Evolutionary conservation across 306 rosid species (phyloP).

Genomic region (peach (Prunus persica)): Prunus_persica_NCBIv2 NC_034014.1:19808001-19808500

Average conservation of each 20-base stretch:
- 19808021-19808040: neutral
- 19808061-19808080: too few relatives aligned
- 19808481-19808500: slow-evolving; percentile 38
- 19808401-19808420: neutral
- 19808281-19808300: slow-evolving; percentile 59
- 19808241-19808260: neutral
- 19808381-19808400: neutral
- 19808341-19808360: slow-evolving; percentile 73
- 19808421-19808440: neutral
- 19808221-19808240: neutral
- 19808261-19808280: neutral
- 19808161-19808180: too few relatives aligned
- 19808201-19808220: neutral
- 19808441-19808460: neutral
- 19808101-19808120: neutral
- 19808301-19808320: slow-evolving; percentile 83
- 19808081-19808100: too few relatives aligned
- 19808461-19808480: slow-evolving; percentile 95
- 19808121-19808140: neutral
- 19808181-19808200: too few relatives aligned
- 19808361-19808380: slow-evolving; percentile 81
- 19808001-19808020: neutral
- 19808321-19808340: slow-evolving; percentile 80
- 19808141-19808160: neutral
- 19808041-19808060: too few relatives aligned